phyloP scores from a whole-genome alignment of 768 basidiomycete genomes.

The Lyophyllum shimeji region DNA sequence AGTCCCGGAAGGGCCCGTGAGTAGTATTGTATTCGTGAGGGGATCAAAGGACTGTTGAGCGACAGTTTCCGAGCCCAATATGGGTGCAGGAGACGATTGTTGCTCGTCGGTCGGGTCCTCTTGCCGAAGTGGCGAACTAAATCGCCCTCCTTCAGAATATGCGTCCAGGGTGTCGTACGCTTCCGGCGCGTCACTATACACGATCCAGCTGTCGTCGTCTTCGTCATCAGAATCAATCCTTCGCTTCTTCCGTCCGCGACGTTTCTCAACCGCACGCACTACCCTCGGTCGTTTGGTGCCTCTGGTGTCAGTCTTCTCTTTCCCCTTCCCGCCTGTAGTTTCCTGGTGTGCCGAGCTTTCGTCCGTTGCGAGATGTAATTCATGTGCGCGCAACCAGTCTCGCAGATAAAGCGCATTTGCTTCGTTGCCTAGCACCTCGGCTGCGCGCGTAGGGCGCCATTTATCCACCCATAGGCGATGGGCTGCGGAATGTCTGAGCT shows the following conservation, averaged over 20 bases:
- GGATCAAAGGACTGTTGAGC: conserved; percentile 31
- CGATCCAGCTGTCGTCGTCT: conserved; percentile 63
- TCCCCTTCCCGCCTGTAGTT: conserved; percentile 20
- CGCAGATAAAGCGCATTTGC: conserved; percentile 66
- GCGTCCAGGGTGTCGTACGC: conserved; percentile 30
- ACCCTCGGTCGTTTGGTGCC: conserved; percentile 60
- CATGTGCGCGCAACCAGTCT: conserved; percentile 76
- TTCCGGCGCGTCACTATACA: conserved; percentile 35
- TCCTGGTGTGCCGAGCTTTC: conserved; percentile 6
- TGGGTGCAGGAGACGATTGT: background rate
- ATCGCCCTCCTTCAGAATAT: conserved; percentile 16
- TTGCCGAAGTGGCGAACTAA: conserved; percentile 2
- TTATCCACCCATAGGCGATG: conserved; percentile 68
- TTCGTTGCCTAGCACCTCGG: conserved; percentile 80
- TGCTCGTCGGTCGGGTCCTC: background rate
- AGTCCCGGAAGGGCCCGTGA: conserved; percentile 77
- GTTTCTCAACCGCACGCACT: conserved; percentile 50
- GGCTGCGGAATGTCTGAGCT: conserved; percentile 16
- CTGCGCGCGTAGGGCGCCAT: conserved; percentile 73
- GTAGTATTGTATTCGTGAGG: conserved; percentile 84
- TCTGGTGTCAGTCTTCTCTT: conserved; percentile 22
- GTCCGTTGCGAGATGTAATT: conserved; percentile 46
- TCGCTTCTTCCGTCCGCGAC: conserved; percentile 51
- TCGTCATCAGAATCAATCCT: conserved; percentile 56
- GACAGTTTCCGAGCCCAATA: background rate